Base-by-base conservation (phyloP, 345 rosid species). In the Pugionium cornutum region DNA sequence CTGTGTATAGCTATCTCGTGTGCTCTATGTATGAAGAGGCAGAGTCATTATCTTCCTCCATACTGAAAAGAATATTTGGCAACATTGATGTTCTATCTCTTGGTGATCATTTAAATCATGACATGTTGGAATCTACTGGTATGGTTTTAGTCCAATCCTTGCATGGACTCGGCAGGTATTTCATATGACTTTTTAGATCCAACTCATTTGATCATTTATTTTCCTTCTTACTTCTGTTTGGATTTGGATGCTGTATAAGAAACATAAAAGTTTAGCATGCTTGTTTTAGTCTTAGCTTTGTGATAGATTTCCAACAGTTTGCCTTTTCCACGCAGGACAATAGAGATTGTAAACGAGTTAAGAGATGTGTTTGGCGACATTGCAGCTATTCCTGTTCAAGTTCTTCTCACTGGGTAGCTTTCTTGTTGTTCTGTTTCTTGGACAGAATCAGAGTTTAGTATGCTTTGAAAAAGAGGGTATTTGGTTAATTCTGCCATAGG, bases 61-160 rank as follows among this genome's bases (percentile, higher is more conserved):
- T 78, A 53, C 57, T 94, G 51, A 75, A 77, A 63, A 66, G 55
- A 58, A 46, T 84, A 9, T 26, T 32, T 40, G 63, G 41, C 37
- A 42, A 51, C 57, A 61, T 7, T 4, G 31, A 69, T 40, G 66
- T 8, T 45, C 5, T 71, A 36, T 43, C 57, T 53, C 33, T 43
- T 7, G 83, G 60, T 32, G 77, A 64, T 18, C 48, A 11, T 4
- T 84, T 78, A 18, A 41, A 81, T 5, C 58, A 48, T 48, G 89
- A 83, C 27, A 77, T 80, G 81, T 64, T 75, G 79, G 87, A 77
- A 71, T 85, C 95, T 34, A 79, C 85, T 62, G 96, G 90, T 5
- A 85, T 89, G 95, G 92, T 91, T 53, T 77, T 85, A 49, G 85
- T 89, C 64, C 98, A 91, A 80, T 85, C 96, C 31, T 70, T 89